Percentiles rank a stretch among this genome's conserved stretches.
Conservation (phyloP, 306 rosid species). For the Acmispon strigosus region DNA sequence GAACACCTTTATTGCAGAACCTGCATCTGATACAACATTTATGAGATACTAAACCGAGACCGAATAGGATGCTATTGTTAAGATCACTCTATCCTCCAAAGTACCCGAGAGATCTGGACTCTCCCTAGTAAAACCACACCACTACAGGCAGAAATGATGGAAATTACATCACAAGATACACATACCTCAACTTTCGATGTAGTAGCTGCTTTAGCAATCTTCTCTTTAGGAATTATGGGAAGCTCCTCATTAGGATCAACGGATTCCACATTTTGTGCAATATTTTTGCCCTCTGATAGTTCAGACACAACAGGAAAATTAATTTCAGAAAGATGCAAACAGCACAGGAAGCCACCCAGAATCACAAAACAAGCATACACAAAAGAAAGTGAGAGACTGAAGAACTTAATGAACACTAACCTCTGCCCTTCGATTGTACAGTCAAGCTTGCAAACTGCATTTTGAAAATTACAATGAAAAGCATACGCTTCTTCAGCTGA, state of each 20-base stretch:
- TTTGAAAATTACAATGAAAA: slow-evolving; percentile 21
- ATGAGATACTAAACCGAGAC: not conserved
- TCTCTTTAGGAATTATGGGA: slow-evolving; percentile 30
- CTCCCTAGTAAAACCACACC: not conserved
- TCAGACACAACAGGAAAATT: slow-evolving; percentile 21
- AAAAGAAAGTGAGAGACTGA: not conserved
- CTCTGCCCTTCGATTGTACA: slow-evolving; percentile 42
- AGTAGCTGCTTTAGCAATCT: slow-evolving; percentile 34
- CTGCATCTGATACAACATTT: not conserved
- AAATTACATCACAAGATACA: not conserved
- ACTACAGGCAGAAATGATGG: not conserved
- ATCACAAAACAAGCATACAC: slow-evolving; percentile 3
- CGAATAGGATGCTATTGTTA: not conserved
- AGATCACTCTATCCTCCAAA: not conserved
- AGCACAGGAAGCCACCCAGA: not conserved
- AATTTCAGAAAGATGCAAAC: not conserved
- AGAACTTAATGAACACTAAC: slow-evolving; percentile 36
- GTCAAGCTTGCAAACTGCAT: slow-evolving; percentile 55
- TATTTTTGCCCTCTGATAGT: slow-evolving; percentile 16
- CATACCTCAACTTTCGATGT: slow-evolving; percentile 49
- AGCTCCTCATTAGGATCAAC: slow-evolving; percentile 22
- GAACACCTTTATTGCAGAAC: not conserved
- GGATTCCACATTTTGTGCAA: slow-evolving; percentile 1
- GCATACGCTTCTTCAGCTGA: slow-evolving; percentile 10
- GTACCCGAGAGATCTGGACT: not conserved